These are phyloP conservation scores for Phanerodontia chrysosporium DNA, from an alignment of 768 basidiomycete species.

Conservation along the genomic window DNA sequence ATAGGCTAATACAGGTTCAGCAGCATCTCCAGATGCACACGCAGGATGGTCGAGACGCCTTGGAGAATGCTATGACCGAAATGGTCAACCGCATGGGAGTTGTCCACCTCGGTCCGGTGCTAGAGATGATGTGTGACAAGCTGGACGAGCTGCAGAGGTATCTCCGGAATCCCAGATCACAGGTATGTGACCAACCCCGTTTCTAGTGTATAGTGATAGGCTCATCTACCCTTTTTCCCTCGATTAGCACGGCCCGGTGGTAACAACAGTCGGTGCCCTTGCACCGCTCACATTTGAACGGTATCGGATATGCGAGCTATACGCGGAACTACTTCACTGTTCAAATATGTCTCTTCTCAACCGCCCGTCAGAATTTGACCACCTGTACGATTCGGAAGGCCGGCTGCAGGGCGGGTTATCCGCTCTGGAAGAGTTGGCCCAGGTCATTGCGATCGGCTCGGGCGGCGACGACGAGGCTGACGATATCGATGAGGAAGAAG, in stretches of 20 bases:
- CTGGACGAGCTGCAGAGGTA: conserved; percentile 68
- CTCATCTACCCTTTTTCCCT: too few relatives aligned
- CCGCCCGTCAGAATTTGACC: conserved; percentile 61
- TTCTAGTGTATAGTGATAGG: too few relatives aligned
- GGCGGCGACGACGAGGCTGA: conserved; percentile 52
- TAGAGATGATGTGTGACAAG: conserved; percentile 67
- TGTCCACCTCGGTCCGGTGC: conserved; percentile 81
- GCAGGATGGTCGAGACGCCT: conserved; percentile 59
- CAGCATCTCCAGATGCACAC: conserved; percentile 51
- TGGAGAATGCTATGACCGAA: conserved; percentile 72
- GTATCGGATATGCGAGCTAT: conserved; percentile 93
- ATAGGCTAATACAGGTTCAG: conserved; percentile 83
- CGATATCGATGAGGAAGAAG: conserved; percentile 54
- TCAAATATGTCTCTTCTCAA: conserved; percentile 98
- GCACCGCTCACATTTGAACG: conserved; percentile 90
- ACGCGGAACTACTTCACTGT: conserved; percentile 94
- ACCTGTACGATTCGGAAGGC: conserved; percentile 79
- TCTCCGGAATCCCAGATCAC: conserved; percentile 67
- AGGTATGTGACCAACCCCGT: conserved; percentile 62
- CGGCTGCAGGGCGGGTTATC: conserved; percentile 83
- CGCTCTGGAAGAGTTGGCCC: conserved; percentile 81
- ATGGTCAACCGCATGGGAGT: conserved; percentile 85
- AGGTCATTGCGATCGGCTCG: conserved; percentile 67
- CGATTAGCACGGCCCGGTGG: conserved; percentile 68
- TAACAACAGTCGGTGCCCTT: conserved; percentile 70